A percentile compares a stretch with the other conserved stretches of the same genome.
Conservation (phyloP, 805 yeast genomes). For the Wickerhamiella spandovensis region DNA sequence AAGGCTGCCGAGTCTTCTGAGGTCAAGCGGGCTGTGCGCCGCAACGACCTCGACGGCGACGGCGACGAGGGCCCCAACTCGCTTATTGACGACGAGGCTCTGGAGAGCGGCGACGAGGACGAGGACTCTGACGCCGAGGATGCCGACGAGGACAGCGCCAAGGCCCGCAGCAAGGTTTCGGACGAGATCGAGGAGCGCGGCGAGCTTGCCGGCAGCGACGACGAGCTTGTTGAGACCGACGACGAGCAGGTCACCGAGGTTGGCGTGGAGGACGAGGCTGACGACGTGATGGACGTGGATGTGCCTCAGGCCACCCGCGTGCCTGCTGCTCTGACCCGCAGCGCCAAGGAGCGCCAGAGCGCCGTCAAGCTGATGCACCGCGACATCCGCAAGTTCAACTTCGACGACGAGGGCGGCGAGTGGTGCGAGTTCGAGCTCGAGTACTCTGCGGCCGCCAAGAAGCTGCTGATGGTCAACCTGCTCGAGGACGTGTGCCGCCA, state of each 20-base stretch:
- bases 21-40: constrained; percentile 21
- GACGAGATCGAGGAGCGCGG: constrained; percentile 83
- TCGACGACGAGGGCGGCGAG: constrained; percentile 75
- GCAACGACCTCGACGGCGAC: neutral
- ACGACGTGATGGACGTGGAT: constrained; percentile 15
- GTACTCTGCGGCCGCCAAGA: constrained; percentile 74
- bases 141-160: constrained; percentile 84
- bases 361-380: constrained; percentile 64
- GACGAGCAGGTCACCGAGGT: constrained; percentile 15
- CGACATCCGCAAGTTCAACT: constrained; percentile 66
- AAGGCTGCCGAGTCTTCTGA: constrained; percentile 28
- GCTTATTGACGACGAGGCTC: constrained; percentile 25
- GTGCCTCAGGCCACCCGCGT: neutral
- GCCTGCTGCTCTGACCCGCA: constrained; percentile 32
- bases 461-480: constrained; percentile 92
- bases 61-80: constrained; percentile 23
- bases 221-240: constrained; percentile 26
- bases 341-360: constrained; percentile 73
- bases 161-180: constrained; percentile 77
- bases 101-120: constrained; percentile 61
- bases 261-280: constrained; percentile 7
- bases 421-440: constrained; percentile 90
- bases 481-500: constrained; percentile 82
- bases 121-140: constrained; percentile 92
- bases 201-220: constrained; percentile 29